A percentile compares a stretch with the other conserved stretches of the same genome.
phyloP scores from a whole-genome alignment of 2,329 filamentous ascomycete genomes.

The Aspergillus pseudotamarii region DNA sequence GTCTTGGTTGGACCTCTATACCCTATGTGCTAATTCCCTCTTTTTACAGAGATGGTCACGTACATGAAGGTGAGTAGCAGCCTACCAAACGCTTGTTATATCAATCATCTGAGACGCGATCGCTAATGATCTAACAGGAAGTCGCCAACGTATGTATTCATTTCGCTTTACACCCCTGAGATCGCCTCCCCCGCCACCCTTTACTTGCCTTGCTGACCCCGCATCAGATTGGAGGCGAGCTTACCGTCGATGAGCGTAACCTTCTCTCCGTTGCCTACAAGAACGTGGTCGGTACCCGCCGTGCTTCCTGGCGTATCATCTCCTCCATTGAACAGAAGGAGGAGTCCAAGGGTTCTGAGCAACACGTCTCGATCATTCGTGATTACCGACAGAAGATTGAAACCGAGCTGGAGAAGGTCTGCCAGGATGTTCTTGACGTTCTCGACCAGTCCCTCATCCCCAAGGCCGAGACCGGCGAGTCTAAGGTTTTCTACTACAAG shows the following conservation, averaged over 20 bases:
- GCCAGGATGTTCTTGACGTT: conserved; percentile 95
- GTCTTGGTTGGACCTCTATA: not conserved
- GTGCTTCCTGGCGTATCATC: conserved; percentile 99
- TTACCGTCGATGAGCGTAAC: conserved; percentile 76
- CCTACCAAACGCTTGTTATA: conserved; percentile 5
- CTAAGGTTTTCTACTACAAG: conserved; percentile 99
- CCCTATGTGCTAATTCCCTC: conserved; percentile 30
- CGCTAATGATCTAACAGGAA: conserved; percentile 62
- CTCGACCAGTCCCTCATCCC: conserved; percentile 92
- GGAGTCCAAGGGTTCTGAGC: conserved; percentile 96
- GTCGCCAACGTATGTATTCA: conserved; percentile 76
- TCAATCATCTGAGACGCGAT: conserved; percentile 5
- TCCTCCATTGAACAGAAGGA: conserved; percentile 99
- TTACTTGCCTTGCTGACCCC: conserved; percentile 21
- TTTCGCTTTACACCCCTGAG: conserved; percentile 6
- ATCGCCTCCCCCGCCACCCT: conserved; percentile 12
- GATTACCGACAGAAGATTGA: conserved; percentile 99
- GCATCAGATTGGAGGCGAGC: conserved; percentile 64
- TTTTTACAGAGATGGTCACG: conserved; percentile 80
- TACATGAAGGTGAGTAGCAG: conserved; percentile 82
- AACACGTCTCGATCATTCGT: conserved; percentile 91
- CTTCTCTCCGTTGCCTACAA: conserved; percentile 99
- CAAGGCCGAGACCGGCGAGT: conserved; percentile 94
- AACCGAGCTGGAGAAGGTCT: conserved; percentile 94
- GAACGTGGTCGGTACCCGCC: conserved; percentile 97